phyloP scores from a whole-genome alignment of 768 basidiomycete genomes.

The Tricholoma hemisulphureum region DNA sequence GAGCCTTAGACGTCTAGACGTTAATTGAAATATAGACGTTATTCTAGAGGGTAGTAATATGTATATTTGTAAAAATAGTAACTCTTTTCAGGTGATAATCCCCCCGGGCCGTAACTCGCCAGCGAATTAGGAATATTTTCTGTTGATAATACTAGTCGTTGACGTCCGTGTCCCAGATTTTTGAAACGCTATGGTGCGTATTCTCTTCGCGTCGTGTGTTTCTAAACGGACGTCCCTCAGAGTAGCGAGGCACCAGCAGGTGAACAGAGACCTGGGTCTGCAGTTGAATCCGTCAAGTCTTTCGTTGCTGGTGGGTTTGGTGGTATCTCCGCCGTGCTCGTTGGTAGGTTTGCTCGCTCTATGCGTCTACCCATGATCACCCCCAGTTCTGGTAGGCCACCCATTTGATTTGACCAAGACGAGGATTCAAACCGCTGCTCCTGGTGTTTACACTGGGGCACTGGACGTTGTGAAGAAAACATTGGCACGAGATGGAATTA shows the following conservation, averaged over 20 bases:
- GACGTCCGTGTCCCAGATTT: neutral
- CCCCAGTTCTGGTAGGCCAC: conserved; percentile 58
- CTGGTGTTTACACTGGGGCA: conserved; percentile 88
- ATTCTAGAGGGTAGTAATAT: neutral
- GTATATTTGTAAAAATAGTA: neutral
- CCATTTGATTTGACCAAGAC: conserved; percentile 98
- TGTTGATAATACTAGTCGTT: no score
- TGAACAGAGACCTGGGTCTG: conserved; percentile 39
- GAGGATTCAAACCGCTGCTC: conserved; percentile 88
- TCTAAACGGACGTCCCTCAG: conserved; percentile 15
- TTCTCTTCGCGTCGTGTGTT: neutral
- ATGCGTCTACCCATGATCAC: neutral
- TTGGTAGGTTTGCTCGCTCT: conserved; percentile 56
- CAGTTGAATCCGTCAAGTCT: conserved; percentile 62
- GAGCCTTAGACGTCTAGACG: conserved; percentile 27
- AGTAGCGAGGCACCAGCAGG: conserved; percentile 36
- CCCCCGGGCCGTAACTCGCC: no score
- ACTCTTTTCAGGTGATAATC: no score
- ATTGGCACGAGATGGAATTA: conserved; percentile 84
- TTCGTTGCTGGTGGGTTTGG: conserved; percentile 95
- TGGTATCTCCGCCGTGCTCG: conserved; percentile 82
- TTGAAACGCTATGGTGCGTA: conserved; percentile 12
- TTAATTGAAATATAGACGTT: neutral
- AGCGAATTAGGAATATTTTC: no score
- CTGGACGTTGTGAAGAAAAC: conserved; percentile 92